Evolutionary conservation across 2,329 filamentous ascomycete species (phyloP).

Genomic region (Colletotrichum spaethianum): DNA sequence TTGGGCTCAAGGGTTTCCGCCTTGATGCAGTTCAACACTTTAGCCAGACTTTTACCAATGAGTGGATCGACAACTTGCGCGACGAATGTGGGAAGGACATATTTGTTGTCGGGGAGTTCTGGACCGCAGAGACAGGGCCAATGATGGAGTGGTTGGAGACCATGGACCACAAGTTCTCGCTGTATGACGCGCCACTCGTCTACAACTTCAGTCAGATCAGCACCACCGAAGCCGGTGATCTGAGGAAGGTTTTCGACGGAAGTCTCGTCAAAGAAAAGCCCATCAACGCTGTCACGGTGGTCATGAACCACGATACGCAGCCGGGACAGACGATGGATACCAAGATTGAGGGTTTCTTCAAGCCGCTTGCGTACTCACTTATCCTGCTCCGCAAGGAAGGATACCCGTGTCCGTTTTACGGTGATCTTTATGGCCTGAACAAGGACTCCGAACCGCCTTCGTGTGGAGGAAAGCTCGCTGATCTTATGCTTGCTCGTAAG

Average conservation of each 20-base stretch:
- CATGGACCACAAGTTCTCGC: constrained; percentile 70
- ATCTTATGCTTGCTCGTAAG: constrained; percentile 72
- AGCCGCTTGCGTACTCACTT: constrained; percentile 79
- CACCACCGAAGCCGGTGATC: constrained; percentile 67
- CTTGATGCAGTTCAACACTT: constrained; percentile 82
- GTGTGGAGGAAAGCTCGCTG: constrained; percentile 68
- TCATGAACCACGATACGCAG: constrained; percentile 79
- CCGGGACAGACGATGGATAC: constrained; percentile 59
- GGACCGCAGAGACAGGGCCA: constrained; percentile 51
- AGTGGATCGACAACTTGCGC: constrained; percentile 72
- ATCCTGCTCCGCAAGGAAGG: constrained; percentile 76
- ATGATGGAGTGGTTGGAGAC: constrained; percentile 48
- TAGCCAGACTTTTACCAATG: constrained; percentile 72
- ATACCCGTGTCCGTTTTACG: constrained; percentile 78
- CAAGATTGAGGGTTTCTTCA: constrained; percentile 76
- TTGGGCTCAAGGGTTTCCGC: constrained; percentile 75
- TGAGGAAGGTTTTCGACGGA: constrained; percentile 72
- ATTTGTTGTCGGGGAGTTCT: constrained; percentile 55
- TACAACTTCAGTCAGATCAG: constrained; percentile 76
- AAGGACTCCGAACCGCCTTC: constrained; percentile 62
- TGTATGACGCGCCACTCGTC: constrained; percentile 79
- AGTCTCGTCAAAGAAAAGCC: constrained; percentile 64
- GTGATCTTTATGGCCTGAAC: constrained; percentile 76
- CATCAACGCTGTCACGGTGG: constrained; percentile 66
- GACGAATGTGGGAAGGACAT: constrained; percentile 53